Evolutionary conservation across 2,329 filamentous ascomycete species (phyloP).

Genomic region (Fusarium pseudograminearum): DNA sequence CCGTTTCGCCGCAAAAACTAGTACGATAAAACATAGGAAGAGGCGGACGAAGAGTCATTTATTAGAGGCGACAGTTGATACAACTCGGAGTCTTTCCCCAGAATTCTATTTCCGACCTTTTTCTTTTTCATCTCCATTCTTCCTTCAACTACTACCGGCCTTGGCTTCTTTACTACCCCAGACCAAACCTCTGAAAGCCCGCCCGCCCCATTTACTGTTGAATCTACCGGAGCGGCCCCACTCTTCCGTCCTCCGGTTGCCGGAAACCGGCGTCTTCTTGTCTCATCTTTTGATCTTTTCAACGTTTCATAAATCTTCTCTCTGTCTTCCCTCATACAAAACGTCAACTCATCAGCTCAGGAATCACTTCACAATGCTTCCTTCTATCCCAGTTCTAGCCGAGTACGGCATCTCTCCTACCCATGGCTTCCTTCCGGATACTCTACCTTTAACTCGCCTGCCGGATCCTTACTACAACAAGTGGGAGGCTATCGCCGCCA

Average conservation of each 20-base stretch:
- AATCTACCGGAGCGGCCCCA: constrained; percentile 42
- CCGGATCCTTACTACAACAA: constrained; percentile 93
- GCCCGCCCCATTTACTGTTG: constrained; percentile 1
- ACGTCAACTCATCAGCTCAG: background rate
- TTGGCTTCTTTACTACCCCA: constrained; percentile 25
- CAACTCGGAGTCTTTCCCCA: constrained; percentile 20
- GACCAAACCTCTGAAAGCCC: background rate
- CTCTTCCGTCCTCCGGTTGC: constrained; percentile 35
- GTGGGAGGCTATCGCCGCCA: constrained; percentile 89
- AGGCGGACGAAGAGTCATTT: constrained; percentile 38
- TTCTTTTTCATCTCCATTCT: constrained; percentile 26
- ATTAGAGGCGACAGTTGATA: constrained; percentile 2
- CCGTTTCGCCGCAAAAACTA: constrained; percentile 43
- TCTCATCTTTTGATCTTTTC: constrained; percentile 11
- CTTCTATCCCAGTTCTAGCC: constrained; percentile 71
- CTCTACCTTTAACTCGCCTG: constrained; percentile 81
- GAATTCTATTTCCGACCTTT: background rate
- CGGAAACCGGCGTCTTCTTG: constrained; percentile 29
- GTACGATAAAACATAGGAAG: constrained; percentile 32
- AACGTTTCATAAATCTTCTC: constrained; percentile 1
- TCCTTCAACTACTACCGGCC: constrained; percentile 3
- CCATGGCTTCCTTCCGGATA: constrained; percentile 88
- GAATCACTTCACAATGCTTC: constrained; percentile 58
- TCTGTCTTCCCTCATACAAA: constrained; percentile 6
- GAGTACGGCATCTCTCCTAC: constrained; percentile 84